Conservation (phyloP, 306 rosid genomes). For the Cyclanthera cordifolia region DNA sequence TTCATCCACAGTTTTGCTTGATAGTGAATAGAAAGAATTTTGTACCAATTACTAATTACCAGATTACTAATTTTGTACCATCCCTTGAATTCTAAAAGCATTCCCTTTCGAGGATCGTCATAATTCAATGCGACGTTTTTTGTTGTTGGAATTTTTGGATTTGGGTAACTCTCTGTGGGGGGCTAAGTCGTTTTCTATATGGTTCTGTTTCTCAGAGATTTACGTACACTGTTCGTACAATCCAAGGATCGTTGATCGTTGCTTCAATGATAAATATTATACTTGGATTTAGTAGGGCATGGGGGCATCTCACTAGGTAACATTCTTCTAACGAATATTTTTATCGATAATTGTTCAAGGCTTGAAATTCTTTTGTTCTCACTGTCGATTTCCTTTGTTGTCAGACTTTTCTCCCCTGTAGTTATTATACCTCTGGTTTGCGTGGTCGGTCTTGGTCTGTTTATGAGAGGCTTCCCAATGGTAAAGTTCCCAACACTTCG, state of each 20-base stretch:
- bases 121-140: not conserved
- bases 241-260: conserved; percentile 81
- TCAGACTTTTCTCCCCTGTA: conserved; percentile 71
- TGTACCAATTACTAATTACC: not conserved
- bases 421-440: conserved; percentile 58
- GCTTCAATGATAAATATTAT: conserved; percentile 65
- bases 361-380: conserved; percentile 1
- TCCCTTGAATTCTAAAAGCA: not conserved
- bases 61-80: not conserved
- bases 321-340: not conserved
- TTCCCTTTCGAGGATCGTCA: not conserved
- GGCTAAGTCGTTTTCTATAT: not conserved
- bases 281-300: conserved; percentile 56
- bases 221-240: conserved; percentile 51
- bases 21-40: not conserved
- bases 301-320: conserved; percentile 70
- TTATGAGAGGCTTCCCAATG: conserved; percentile 70
- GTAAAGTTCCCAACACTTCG: conserved; percentile 26
- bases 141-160: not conserved
- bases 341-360: not conserved
- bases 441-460: conserved; percentile 76
- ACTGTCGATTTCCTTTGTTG: not conserved
- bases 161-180: not conserved
- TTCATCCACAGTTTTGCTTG: too few relatives aligned
- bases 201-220: conserved; percentile 55